These are phyloP conservation scores for Suillus luteus DNA, from an alignment of 768 basidiomycete species.

Conservation along the genomic window DNA sequence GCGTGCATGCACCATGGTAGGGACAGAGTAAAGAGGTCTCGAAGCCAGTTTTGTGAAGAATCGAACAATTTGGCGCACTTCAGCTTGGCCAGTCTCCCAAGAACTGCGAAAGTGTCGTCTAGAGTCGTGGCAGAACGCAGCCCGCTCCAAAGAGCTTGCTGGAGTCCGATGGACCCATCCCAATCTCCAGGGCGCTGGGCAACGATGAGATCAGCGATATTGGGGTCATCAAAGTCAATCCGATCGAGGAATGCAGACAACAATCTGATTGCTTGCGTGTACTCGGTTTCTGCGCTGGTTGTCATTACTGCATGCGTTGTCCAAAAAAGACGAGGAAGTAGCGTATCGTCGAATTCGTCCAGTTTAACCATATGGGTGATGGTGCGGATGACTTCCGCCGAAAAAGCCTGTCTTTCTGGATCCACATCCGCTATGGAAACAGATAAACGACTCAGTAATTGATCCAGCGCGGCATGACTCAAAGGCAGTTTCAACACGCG, in stretches of 20 bases:
- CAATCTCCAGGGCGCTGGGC: slow-evolving; percentile 72
- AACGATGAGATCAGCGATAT: slow-evolving; percentile 68
- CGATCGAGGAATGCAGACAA: slow-evolving; percentile 65
- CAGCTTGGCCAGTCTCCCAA: slow-evolving; percentile 63
- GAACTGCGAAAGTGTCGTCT: slow-evolving; percentile 62
- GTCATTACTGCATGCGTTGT: slow-evolving; percentile 77
- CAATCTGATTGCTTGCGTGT: slow-evolving; percentile 63
- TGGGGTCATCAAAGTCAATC: slow-evolving; percentile 69
- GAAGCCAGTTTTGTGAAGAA: slow-evolving; percentile 64
- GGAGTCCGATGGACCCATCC: slow-evolving; percentile 64
- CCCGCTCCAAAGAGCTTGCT: slow-evolving; percentile 72
- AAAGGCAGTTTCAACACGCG: slow-evolving; percentile 75
- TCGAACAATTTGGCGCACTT: slow-evolving; percentile 71
- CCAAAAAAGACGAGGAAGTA: slow-evolving; percentile 89
- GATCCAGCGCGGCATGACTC: slow-evolving; percentile 70
- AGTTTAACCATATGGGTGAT: slow-evolving; percentile 62
- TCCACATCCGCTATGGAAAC: slow-evolving; percentile 81
- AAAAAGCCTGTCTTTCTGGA: slow-evolving; percentile 78
- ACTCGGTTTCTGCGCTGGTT: slow-evolving; percentile 84
- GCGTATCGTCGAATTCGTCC: slow-evolving; percentile 55
- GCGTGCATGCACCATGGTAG: slow-evolving; percentile 90
- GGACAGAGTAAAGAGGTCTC: slow-evolving; percentile 79
- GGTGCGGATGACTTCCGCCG: slow-evolving; percentile 79
- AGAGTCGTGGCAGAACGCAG: slow-evolving; percentile 78
- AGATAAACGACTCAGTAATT: slow-evolving; percentile 79